phyloP scores from a whole-genome alignment of 106 monocot genomes.

The Platanthera guangdongensis region DNA sequence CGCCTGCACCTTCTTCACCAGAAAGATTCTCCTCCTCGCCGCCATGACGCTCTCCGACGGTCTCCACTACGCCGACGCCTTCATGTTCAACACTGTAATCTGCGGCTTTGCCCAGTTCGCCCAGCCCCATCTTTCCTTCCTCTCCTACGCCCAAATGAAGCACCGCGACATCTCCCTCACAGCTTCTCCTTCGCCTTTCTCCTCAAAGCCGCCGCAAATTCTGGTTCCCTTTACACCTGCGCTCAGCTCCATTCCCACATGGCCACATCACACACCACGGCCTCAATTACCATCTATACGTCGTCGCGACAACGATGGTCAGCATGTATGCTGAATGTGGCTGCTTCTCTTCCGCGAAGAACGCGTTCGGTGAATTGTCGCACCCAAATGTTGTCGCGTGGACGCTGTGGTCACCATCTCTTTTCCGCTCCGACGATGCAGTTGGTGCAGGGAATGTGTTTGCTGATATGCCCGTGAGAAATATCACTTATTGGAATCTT shows the following conservation, averaged over 20 bases:
- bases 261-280: slow-evolving; percentile 29
- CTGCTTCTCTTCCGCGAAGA: slow-evolving; percentile 13
- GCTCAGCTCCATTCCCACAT: slow-evolving; percentile 50
- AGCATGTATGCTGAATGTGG: slow-evolving; percentile 55
- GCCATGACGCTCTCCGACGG: slow-evolving; percentile 22
- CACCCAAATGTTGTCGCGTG: slow-evolving; percentile 53
- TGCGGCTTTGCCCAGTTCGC: slow-evolving; percentile 34
- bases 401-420: slow-evolving; percentile 46
- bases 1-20: slow-evolving; percentile 30
- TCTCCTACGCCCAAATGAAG: slow-evolving; percentile 27
- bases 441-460: slow-evolving; percentile 27
- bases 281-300: slow-evolving; percentile 42
- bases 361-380: slow-evolving; percentile 38
- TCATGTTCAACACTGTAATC: slow-evolving; percentile 67
- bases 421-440: slow-evolving; percentile 26
- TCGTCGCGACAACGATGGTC: slow-evolving; percentile 50
- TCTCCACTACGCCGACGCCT: slow-evolving; percentile 36
- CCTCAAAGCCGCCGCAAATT: slow-evolving; percentile 48
- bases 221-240: slow-evolving; percentile 15
- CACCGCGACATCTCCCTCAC: slow-evolving; percentile 19
- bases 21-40: slow-evolving; percentile 37
- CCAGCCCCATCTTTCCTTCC: slow-evolving; percentile 17
- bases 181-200: slow-evolving; percentile 73
- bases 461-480: slow-evolving; percentile 30
- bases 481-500: slow-evolving; percentile 59